Evolutionary conservation across 2,329 filamentous ascomycete species (phyloP), one percentile per base, ranked within the genome.

Genomic region (Tolypocladium sp.): DNA sequence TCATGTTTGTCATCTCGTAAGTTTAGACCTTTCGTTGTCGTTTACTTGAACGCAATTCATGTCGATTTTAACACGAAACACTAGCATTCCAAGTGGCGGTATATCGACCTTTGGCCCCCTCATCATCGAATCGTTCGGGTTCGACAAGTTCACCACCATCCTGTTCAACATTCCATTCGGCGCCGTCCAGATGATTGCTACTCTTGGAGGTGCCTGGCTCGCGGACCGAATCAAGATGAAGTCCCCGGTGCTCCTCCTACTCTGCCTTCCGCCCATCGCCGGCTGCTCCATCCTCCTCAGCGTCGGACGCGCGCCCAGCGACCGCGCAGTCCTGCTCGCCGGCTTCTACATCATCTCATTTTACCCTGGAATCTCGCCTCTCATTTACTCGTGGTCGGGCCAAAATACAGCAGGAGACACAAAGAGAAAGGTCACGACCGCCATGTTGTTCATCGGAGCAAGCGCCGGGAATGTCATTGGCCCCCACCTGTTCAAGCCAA

Each of bases 381-480:
- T 86, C 37, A 81, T 86, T 42, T 86, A 83, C 63, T 81, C 81
- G 0, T 86, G 82, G 82, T 82, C 81, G 2, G 76, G 80, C 2
- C 82, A 84, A 61, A 87, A 87, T 63, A 86, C 86, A 0, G 86
- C 82, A 0, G 86, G 87, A 1, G 85, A 89, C 66, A 89, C 86
- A 0, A 90, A 90, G 71, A 82, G 84, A 62, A 89, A 88, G 66
- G 80, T 82, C 12, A 86, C 82, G 0, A 88, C 85, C 0, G 85
- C 80, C 15, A 76, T 87, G 9, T 74, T 89, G 1, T 86, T 89
- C 65, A 79, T 89, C 53, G 84, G 85, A 4, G 81, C 85, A 60
- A 86, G 82, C 57, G 81, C 80, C 1, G 87, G 86, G 6, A 89
- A 90, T 63, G 82, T 89, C 44, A 74, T 88, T 27, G 86, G 86